Evolutionary conservation across 1,284 basidiomycete species (phyloP).

Genomic region (Ustilago crameri): DNA sequence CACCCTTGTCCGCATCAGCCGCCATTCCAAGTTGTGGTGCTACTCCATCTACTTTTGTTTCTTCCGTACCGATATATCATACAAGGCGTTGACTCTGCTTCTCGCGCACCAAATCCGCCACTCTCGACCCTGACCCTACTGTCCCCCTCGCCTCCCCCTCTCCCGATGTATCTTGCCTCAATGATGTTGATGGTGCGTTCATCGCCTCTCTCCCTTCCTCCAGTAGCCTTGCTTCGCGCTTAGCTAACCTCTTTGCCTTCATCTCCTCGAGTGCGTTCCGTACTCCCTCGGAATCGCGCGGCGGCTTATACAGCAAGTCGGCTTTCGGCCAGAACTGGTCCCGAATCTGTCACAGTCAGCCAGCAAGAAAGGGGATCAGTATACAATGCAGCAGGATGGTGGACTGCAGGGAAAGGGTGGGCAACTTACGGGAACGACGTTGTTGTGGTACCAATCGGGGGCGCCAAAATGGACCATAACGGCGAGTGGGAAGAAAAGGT

Average conservation of each 20-base stretch:
- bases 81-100: conserved; percentile 21
- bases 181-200: not conserved
- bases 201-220: conserved; percentile 12
- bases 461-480: conserved; percentile 84
- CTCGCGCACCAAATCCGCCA: conserved; percentile 14
- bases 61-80: not conserved
- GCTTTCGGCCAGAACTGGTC: conserved; percentile 61
- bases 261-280: conserved; percentile 49
- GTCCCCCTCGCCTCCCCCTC: not conserved
- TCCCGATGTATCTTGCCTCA: not conserved
- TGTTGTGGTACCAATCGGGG: conserved; percentile 83
- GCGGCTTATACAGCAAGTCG: conserved; percentile 53
- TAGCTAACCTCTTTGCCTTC: conserved; percentile 45
- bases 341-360: conserved; percentile 26
- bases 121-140: conserved; percentile 2
- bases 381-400: not conserved
- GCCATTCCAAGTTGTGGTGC: too few relatives aligned
- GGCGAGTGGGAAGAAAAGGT: conserved; percentile 86
- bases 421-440: conserved; percentile 80
- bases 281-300: conserved; percentile 46
- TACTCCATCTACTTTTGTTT: too few relatives aligned
- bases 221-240: conserved; percentile 28
- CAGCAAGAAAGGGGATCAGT: conserved; percentile 2
- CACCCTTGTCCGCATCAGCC: too few relatives aligned
- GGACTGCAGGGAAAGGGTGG: not conserved